phyloP scores from a whole-genome alignment of 2,329 filamentous ascomycete genomes.

The Aureobasidium leucospermi region DNA sequence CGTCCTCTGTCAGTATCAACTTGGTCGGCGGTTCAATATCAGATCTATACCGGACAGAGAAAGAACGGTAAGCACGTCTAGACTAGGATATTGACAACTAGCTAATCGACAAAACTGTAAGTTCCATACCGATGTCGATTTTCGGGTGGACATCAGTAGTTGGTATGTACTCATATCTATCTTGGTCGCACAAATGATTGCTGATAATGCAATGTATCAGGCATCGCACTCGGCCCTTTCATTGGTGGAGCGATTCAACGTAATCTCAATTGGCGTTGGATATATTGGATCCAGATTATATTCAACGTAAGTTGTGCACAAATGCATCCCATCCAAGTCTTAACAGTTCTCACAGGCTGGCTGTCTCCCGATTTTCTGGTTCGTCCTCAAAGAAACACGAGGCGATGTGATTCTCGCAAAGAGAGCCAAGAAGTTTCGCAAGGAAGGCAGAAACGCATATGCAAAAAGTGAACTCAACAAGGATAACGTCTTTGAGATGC shows the following conservation, averaged over 20 bases:
- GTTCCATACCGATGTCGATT: slow-evolving; percentile 24
- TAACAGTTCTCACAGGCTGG: slow-evolving; percentile 18
- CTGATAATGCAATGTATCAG: slow-evolving; percentile 11
- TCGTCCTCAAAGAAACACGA: slow-evolving; percentile 37
- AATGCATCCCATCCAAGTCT: slow-evolving; percentile 16
- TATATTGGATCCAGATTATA: slow-evolving; percentile 26
- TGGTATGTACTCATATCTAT: background rate
- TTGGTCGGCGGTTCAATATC: slow-evolving; percentile 24
- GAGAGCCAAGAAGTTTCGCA: slow-evolving; percentile 18
- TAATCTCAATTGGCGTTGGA: slow-evolving; percentile 23
- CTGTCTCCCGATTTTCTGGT: slow-evolving; percentile 23
- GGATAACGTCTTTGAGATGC: slow-evolving; percentile 16
- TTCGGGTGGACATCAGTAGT: slow-evolving; percentile 21
- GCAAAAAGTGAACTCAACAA: slow-evolving; percentile 21
- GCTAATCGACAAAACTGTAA: background rate
- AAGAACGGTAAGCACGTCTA: slow-evolving; percentile 18
- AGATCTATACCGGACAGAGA: slow-evolving; percentile 26
- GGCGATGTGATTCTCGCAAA: slow-evolving; percentile 33
- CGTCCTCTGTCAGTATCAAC: slow-evolving; percentile 24
- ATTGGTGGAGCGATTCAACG: slow-evolving; percentile 25
- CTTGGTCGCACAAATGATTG: background rate
- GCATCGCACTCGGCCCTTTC: slow-evolving; percentile 28
- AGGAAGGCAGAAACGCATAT: slow-evolving; percentile 20
- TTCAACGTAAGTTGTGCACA: slow-evolving; percentile 26
- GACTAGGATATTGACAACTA: background rate